Evolutionary conservation across 495 filamentous ascomycete species (phyloP).

Genomic region (Bryoglossum gracile): DNA sequence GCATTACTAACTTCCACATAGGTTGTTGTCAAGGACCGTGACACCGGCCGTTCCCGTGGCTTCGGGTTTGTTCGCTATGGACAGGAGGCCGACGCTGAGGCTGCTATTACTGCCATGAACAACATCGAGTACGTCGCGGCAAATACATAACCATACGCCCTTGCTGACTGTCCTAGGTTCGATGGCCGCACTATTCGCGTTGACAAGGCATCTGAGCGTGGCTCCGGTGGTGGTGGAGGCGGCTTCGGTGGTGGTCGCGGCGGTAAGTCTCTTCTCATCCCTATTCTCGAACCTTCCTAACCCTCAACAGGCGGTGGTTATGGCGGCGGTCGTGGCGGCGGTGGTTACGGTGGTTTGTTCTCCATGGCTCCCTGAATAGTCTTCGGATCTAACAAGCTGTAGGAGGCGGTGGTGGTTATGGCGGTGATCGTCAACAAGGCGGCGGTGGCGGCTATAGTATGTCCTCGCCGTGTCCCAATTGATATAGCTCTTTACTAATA

Average conservation of each 20-base stretch:
- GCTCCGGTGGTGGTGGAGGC: slow-evolving; percentile 46
- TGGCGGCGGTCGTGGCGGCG: slow-evolving; percentile 13
- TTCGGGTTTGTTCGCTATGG: slow-evolving; percentile 94
- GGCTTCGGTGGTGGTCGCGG: slow-evolving; percentile 34
- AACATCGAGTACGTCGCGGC: slow-evolving; percentile 71
- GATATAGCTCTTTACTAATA: neutral
- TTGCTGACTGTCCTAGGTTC: slow-evolving; percentile 52
- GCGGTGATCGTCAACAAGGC: slow-evolving; percentile 21
- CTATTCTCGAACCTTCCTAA: neutral
- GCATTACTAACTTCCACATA: too few species aligned
- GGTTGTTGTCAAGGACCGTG: slow-evolving; percentile 97
- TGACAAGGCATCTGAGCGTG: slow-evolving; percentile 86
- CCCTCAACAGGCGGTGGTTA: slow-evolving; percentile 7
- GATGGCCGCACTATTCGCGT: slow-evolving; percentile 95
- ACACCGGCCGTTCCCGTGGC: slow-evolving; percentile 90
- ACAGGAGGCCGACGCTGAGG: slow-evolving; percentile 73
- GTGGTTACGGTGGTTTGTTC: slow-evolving; percentile 10
- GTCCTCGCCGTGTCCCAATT: neutral
- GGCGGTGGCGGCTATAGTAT: slow-evolving; percentile 20
- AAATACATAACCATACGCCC: neutral
- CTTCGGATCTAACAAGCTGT: neutral
- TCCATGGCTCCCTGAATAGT: neutral
- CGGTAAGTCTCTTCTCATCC: slow-evolving; percentile 3
- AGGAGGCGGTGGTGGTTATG: slow-evolving; percentile 20
- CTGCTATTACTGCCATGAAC: slow-evolving; percentile 80